phyloP scores from a whole-genome alignment of 202 grass and related monocot species.

The Setaria viridis region DNA sequence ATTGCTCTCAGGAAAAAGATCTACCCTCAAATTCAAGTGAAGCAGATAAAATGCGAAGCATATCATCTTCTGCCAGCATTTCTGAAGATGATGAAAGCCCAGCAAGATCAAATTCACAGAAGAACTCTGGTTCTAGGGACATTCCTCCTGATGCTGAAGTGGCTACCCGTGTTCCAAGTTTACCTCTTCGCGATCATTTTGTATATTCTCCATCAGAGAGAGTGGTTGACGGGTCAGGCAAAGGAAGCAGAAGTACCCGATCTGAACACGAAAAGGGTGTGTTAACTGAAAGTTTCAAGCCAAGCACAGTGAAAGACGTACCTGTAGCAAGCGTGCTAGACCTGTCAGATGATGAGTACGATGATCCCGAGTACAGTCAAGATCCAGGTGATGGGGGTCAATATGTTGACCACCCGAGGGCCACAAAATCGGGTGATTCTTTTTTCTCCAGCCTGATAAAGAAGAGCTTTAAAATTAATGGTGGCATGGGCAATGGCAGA shows the following conservation, averaged over 20 bases:
- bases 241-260: constrained; percentile 80
- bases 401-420: constrained; percentile 43
- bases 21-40: constrained; percentile 58
- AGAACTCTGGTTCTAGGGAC: constrained; percentile 52
- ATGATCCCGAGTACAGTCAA: constrained; percentile 54
- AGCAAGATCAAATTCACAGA: constrained; percentile 54
- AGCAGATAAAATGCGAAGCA: constrained; percentile 56
- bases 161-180: constrained; percentile 71
- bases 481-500: constrained; percentile 50
- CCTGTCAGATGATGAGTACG: constrained; percentile 61
- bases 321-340: constrained; percentile 65
- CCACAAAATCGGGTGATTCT: constrained; percentile 59
- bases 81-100: constrained; percentile 62
- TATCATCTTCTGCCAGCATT: constrained; percentile 63
- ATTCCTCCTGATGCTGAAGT: constrained; percentile 53
- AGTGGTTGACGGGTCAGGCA: constrained; percentile 64
- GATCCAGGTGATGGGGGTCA: constrained; percentile 44
- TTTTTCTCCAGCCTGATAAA: constrained; percentile 79
- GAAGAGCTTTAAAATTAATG: constrained; percentile 71
- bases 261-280: constrained; percentile 62
- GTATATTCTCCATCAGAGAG: constrained; percentile 73
- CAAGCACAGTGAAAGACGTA: constrained; percentile 62
- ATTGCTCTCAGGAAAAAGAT: constrained; percentile 60
- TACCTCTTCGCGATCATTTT: constrained; percentile 83
- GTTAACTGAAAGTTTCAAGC: constrained; percentile 83